Conservation (phyloP, 2,329 filamentous ascomycete genomes). For the Trichoderma harzianum region DNA sequence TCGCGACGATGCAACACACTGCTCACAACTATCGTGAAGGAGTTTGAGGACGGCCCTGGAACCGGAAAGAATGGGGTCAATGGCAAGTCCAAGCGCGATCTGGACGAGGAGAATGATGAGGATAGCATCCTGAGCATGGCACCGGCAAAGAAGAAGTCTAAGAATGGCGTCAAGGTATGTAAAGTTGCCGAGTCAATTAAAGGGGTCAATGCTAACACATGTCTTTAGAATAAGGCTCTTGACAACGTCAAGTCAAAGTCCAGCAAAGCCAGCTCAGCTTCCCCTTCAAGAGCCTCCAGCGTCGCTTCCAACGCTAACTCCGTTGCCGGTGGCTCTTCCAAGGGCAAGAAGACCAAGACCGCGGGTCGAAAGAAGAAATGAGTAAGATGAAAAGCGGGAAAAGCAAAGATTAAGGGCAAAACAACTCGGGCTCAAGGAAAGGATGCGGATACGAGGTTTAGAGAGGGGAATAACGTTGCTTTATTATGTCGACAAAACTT, state of each 20-base stretch:
- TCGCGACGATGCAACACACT: conserved; percentile 90
- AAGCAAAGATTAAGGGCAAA: background rate
- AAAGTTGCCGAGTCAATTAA: background rate
- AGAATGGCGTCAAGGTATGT: conserved; percentile 79
- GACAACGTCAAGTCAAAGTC: conserved; percentile 84
- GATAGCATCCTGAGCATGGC: conserved; percentile 74
- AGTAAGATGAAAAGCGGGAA: background rate
- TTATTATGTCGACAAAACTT: background rate
- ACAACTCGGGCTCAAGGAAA: background rate
- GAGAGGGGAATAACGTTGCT: background rate
- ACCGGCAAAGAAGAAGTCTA: conserved; percentile 92
- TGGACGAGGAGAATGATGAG: conserved; percentile 79
- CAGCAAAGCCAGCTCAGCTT: conserved; percentile 71
- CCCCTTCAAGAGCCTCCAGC: conserved; percentile 82
- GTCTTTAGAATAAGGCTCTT: conserved; percentile 79
- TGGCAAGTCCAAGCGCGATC: conserved; percentile 69
- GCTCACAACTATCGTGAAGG: conserved; percentile 88
- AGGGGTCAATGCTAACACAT: conserved; percentile 1
- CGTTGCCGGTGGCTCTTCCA: conserved; percentile 48
- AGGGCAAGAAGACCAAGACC: conserved; percentile 38
- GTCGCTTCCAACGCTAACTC: conserved; percentile 71
- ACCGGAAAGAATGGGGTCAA: conserved; percentile 59
- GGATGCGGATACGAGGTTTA: background rate
- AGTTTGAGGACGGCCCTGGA: conserved; percentile 72
- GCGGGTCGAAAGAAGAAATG: conserved; percentile 30